Conservation (phyloP, 202 grass and related monocot species). For the Digitaria exilis region DNA sequence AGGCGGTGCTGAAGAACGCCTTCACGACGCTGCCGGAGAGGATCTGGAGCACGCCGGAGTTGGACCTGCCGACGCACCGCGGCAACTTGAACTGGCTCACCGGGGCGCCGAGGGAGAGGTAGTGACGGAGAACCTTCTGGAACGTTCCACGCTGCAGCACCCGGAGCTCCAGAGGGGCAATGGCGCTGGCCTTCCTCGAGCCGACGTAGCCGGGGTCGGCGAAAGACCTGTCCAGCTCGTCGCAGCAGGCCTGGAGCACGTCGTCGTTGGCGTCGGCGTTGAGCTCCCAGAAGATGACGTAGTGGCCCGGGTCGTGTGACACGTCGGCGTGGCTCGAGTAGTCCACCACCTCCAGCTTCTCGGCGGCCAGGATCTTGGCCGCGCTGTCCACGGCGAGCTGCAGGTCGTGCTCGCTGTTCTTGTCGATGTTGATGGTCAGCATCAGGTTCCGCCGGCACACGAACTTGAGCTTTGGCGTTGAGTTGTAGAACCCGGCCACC, state of each 20-base stretch:
- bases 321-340: slow-evolving; percentile 77
- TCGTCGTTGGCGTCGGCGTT: slow-evolving; percentile 51
- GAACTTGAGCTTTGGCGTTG: slow-evolving; percentile 86
- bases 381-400: slow-evolving; percentile 72
- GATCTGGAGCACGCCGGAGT: slow-evolving; percentile 67
- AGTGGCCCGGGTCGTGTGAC: slow-evolving; percentile 63
- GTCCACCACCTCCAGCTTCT: slow-evolving; percentile 95
- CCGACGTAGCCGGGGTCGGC: slow-evolving; percentile 69
- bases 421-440: slow-evolving; percentile 93
- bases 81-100: slow-evolving; percentile 92
- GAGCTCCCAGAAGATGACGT: slow-evolving; percentile 84
- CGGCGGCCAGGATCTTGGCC: slow-evolving; percentile 54
- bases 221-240: slow-evolving; percentile 74
- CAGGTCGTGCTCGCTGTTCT: slow-evolving; percentile 93
- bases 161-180: slow-evolving; percentile 67
- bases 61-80: slow-evolving; percentile 47
- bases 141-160: slow-evolving; percentile 67
- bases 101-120: slow-evolving; percentile 56
- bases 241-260: slow-evolving; percentile 68
- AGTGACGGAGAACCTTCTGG: slow-evolving; percentile 64
- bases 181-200: slow-evolving; percentile 48
- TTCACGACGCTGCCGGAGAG: slow-evolving; percentile 50
- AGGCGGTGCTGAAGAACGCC: slow-evolving; percentile 63
- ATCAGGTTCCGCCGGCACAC: slow-evolving; percentile 76
- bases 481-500: slow-evolving; percentile 83